Evolutionary conservation across 148 eudicot species (phyloP), one percentile per base, ranked within the genome.

Genomic region (Vaccinium macrocarpon): DNA sequence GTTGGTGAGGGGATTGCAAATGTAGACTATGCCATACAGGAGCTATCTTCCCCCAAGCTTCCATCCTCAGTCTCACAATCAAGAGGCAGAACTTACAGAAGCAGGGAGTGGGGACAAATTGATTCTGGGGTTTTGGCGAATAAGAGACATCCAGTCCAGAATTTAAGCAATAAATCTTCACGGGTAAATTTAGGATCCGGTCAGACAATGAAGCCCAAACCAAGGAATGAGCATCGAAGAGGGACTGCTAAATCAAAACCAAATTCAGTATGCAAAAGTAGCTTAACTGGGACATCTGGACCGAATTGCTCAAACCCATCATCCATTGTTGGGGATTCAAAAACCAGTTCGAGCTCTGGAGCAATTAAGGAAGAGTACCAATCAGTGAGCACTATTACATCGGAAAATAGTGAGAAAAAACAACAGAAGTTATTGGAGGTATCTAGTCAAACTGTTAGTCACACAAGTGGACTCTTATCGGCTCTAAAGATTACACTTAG

Each of bases 1-100:
- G 84, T 89, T 56, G 88, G 82, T 57, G 86, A 86, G 86, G 88
- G 79, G 56, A 84, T 79, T 77, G 59, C 82, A 79, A 71, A 83
- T 50, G 74, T 78, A 32, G 81, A 83, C 70, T 79, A 81, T 23
- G 88, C 81, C 15, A 13, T 85, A 49, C 84, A 79, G 51, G 92
- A 86, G 53, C 74, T 83, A 50, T 78, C 83, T 35, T 91, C 96
- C 46, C 93, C 94, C 53, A 84, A 90, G 74, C 87, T 93, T 80
- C 94, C 93, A 72, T 25, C 90, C 42, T 91, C 94, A 11, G 93
- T 93, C 25, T 93, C 93, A 79, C 88, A 76, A 76, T 92, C 93
- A 48, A 90, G 96, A 88, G 93, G 96, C 84, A 93, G 84, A 86
- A 64, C 84, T 81, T 88, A 86, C 61, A 90, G 75, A 85, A 85